Percentiles rank a stretch among this genome's conserved stretches.
Evolutionary conservation across 2,329 filamentous ascomycete genomes (phyloP).

Genomic region (Nigrospora osmanthi): DNA sequence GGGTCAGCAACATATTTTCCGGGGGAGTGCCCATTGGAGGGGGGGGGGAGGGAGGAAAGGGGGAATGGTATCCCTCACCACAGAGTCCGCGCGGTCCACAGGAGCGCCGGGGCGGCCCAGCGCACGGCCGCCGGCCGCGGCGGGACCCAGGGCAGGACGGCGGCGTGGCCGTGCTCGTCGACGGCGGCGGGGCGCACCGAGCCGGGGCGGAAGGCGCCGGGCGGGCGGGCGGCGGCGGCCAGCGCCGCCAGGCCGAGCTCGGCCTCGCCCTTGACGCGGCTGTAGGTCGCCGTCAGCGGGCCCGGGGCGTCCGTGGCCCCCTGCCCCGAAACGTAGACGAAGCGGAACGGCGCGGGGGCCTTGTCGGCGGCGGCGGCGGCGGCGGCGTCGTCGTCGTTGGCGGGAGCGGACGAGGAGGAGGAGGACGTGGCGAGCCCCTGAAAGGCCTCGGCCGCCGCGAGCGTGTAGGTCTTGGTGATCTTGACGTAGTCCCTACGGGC

Average conservation of each 20-base stretch:
- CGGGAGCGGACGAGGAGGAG: constrained; percentile 10
- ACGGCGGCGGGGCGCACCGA: constrained; percentile 53
- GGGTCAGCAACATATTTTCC: too few relatives aligned
- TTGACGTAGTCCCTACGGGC: constrained; percentile 48
- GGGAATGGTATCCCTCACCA: constrained; percentile 1
- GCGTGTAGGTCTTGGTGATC: constrained; percentile 60
- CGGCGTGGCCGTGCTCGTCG: constrained; percentile 36
- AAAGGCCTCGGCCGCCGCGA: constrained; percentile 57
- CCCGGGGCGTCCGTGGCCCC: constrained; percentile 52
- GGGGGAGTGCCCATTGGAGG: too few relatives aligned
- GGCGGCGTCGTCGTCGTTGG: constrained; percentile 14
- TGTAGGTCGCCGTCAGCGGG: constrained; percentile 49
- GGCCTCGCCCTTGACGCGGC: constrained; percentile 57
- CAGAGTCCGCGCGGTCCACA: constrained; percentile 10
- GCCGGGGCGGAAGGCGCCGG: constrained; percentile 39
- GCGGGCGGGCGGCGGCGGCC: constrained; percentile 26
- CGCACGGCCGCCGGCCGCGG: constrained; percentile 10
- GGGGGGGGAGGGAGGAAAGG: too few relatives aligned
- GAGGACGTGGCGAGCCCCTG: constrained; percentile 26
- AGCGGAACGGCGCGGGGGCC: constrained; percentile 49
- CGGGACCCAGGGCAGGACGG: constrained; percentile 34
- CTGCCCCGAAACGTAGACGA: constrained; percentile 62
- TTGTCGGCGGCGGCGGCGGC: constrained; percentile 13
- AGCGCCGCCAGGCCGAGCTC: constrained; percentile 53
- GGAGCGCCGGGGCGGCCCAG: constrained; percentile 10